Evolutionary conservation across 768 basidiomycete genomes (phyloP).

Genomic region (Naganishia vishniacii): DNA sequence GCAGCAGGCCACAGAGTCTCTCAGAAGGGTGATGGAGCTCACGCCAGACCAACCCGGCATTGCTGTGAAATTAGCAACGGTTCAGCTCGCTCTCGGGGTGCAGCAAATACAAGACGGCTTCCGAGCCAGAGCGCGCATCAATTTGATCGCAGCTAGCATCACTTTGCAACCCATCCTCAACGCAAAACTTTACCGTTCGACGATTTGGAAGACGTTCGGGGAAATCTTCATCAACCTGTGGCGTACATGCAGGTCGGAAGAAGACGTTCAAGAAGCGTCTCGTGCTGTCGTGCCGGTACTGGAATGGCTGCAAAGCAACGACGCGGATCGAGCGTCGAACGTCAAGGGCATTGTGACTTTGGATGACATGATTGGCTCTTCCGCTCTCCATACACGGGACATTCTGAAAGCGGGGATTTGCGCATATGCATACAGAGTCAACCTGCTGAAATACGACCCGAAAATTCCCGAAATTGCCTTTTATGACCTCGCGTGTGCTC

Average conservation of each 20-base stretch:
- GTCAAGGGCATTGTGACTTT: constrained; percentile 36
- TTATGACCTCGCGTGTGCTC: constrained; percentile 43
- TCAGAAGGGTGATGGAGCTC: constrained; percentile 56
- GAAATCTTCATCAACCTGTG: constrained; percentile 71
- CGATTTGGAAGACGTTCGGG: constrained; percentile 74
- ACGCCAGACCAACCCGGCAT: constrained; percentile 68
- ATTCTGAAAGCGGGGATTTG: constrained; percentile 39
- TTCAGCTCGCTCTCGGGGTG: constrained; percentile 66
- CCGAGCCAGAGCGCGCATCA: constrained; percentile 56
- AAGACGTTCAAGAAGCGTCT: constrained; percentile 33
- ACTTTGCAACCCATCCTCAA: constrained; percentile 55
- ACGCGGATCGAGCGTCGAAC: constrained; percentile 22
- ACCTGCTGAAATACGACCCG: constrained; percentile 44
- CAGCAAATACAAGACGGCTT: constrained; percentile 66
- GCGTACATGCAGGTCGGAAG: constrained; percentile 53
- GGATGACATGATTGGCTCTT: constrained; percentile 28
- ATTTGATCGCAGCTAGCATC: constrained; percentile 52
- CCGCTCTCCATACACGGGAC: constrained; percentile 26
- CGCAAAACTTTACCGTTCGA: constrained; percentile 61
- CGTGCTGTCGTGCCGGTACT: constrained; percentile 34
- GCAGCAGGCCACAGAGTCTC: constrained; percentile 65
- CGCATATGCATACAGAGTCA: constrained; percentile 46
- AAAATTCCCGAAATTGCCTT: constrained; percentile 38
- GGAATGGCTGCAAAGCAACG: constrained; percentile 23
- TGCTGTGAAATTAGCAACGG: constrained; percentile 64